Evolutionary conservation across 257 asterid species (phyloP), one percentile per base, ranked within the genome.

Genomic region (Solanum arcanum): DNA sequence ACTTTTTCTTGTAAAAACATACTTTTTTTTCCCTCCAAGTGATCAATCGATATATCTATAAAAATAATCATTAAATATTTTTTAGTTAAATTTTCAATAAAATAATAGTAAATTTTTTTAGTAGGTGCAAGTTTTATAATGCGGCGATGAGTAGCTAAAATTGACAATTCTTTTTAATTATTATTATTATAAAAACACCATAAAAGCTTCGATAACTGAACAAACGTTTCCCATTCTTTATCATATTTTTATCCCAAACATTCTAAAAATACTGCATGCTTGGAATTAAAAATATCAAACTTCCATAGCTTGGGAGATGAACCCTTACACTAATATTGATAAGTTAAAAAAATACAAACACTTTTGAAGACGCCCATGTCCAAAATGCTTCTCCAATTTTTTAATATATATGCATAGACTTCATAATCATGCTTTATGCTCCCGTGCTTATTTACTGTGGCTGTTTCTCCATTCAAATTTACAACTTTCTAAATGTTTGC

Each of bases 351-450:
- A 27, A 83, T 23, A 16, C 0, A 27, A 20, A 72, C 62, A 88
- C 82, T 78, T 78, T 81, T 86, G 78, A 88, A 52, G 76, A 87
- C 64, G 68, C 83, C 42, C 70, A 60, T 87, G 73, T 42, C 84
- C 60, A 42, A 70, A 66, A 66, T 69, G n/a, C 5, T 33, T 84
- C 41, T n/a, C 11, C 35, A 84, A 41, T 66, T 64, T 59, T 68
- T 68, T 83, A 82, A 49, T 83, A 52, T 56, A 83, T 9, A 82
- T 66, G 47, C 92, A 90, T 88, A 80, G 87, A 90, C 76, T 86
- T 91, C 92, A 89, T 87, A 90, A 89, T 91, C 92, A 86, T 85
- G 89, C 86, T 86, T 80, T 89, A 83, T 89, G 91, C 87, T 80
- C 90, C 87, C 90, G 88, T 87, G 90, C 91, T 88, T 73, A 69